Evolutionary conservation across 306 rosid species (phyloP).

Genomic region (Abrus pulchellus): DNA sequence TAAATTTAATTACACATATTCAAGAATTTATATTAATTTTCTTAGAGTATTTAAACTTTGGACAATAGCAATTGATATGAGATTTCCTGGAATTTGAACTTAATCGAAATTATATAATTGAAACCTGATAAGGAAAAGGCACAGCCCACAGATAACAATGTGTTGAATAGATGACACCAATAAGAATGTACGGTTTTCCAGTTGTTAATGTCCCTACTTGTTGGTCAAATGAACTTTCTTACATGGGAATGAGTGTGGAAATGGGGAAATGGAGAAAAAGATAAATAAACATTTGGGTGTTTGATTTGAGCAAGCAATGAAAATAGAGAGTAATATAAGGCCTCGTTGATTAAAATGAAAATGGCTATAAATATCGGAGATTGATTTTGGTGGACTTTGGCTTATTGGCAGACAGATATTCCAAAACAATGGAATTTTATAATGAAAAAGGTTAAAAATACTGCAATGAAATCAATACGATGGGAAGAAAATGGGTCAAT

Average conservation of each 20-base stretch:
- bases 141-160: background rate
- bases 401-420: slow-evolving; percentile 69
- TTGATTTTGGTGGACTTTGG: slow-evolving; percentile 59
- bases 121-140: slow-evolving; percentile 1
- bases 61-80: background rate
- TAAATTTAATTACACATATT: background rate
- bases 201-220: slow-evolving; percentile 14
- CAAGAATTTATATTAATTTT: background rate
- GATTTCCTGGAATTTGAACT: background rate
- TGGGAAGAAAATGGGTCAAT: slow-evolving; percentile 55
- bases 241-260: background rate
- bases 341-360: too few relatives aligned
- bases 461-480: slow-evolving; percentile 38
- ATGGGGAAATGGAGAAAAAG: background rate
- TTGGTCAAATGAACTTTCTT: background rate
- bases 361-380: background rate
- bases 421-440: slow-evolving; percentile 49
- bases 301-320: slow-evolving; percentile 27
- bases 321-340: background rate
- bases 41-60: background rate
- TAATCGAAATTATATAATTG: slow-evolving; percentile 32
- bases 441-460: slow-evolving; percentile 25
- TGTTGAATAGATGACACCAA: background rate
- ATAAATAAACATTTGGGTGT: slow-evolving; percentile 17
- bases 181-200: background rate